A percentile compares a stretch with the other conserved stretches of the same genome.
Conservation (phyloP, 2,329 filamentous ascomycete genomes). For the Ophiostoma ips region DNA sequence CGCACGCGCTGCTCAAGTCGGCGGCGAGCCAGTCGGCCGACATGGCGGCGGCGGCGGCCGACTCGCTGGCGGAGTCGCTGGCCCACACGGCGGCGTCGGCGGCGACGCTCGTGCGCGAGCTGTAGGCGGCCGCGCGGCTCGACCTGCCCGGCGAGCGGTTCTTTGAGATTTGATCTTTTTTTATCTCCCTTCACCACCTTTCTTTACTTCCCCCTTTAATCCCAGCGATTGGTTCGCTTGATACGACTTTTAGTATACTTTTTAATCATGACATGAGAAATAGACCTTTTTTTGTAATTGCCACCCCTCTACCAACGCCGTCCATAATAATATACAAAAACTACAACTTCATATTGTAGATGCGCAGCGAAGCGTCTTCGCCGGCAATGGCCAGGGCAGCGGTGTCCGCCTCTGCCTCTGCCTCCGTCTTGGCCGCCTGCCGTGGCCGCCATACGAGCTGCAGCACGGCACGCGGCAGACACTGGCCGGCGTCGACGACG, state of each 20-base stretch:
- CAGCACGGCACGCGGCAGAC: constrained; percentile 49
- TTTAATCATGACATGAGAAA: not conserved
- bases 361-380: constrained; percentile 46
- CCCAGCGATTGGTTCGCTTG: too few relatives aligned
- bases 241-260: not conserved
- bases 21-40: constrained; percentile 17
- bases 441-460: constrained; percentile 53
- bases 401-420: not conserved
- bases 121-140: constrained; percentile 17
- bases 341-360: constrained; percentile 32
- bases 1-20: constrained; percentile 28
- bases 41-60: constrained; percentile 11
- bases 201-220: not conserved
- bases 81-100: constrained; percentile 4
- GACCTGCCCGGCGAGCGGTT: not conserved
- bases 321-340: not conserved
- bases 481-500: constrained; percentile 25
- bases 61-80: constrained; percentile 17
- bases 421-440: constrained; percentile 1
- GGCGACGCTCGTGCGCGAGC: constrained; percentile 22
- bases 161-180: not conserved
- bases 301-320: not conserved
- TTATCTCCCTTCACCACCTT: not conserved
- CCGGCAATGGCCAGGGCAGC: constrained; percentile 39
- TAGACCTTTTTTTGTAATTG: not conserved